A percentile compares a stretch with the other conserved stretches of the same genome.
Evolutionary conservation across 2,329 filamentous ascomycete species (phyloP).

Genomic region (Byssoonygena ceratinophila): DNA sequence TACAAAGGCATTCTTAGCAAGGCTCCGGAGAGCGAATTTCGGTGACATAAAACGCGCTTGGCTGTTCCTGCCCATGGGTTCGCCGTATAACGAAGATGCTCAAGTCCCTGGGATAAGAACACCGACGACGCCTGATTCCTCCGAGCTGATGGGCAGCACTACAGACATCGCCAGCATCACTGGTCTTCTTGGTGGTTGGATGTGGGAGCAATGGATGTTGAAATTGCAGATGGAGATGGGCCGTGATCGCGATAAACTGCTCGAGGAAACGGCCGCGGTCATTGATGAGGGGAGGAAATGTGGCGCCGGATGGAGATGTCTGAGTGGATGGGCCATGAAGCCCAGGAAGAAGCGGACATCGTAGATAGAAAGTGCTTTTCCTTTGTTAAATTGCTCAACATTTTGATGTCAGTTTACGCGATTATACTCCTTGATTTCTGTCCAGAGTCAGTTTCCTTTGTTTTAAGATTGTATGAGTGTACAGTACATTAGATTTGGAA

Average conservation of each 20-base stretch:
- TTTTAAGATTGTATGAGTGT: no score
- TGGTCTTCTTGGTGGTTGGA: slow-evolving; percentile 74
- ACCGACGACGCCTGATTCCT: slow-evolving; percentile 38
- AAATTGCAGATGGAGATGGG: slow-evolving; percentile 80
- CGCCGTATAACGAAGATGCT: slow-evolving; percentile 15
- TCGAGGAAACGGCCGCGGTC: slow-evolving; percentile 47
- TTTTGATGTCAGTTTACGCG: neutral
- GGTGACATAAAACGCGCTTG: slow-evolving; percentile 71
- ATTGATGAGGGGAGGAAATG: slow-evolving; percentile 51
- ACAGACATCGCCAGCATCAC: slow-evolving; percentile 63
- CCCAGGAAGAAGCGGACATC: slow-evolving; percentile 22
- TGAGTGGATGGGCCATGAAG: slow-evolving; percentile 52
- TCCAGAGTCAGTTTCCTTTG: no score
- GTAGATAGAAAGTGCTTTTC: neutral
- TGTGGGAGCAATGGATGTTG: slow-evolving; percentile 94
- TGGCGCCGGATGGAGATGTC: slow-evolving; percentile 49
- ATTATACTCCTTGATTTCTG: no score
- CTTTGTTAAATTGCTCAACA: neutral
- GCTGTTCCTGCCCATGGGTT: slow-evolving; percentile 78
- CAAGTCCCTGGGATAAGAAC: slow-evolving; percentile 31
- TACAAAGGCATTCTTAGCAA: slow-evolving; percentile 67
- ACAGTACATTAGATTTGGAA: no score
- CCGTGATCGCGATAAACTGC: slow-evolving; percentile 45
- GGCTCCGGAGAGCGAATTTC: slow-evolving; percentile 67
- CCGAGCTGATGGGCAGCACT: slow-evolving; percentile 54